Evolutionary conservation across 352 stramenopile genomes (phyloP), one percentile per base, ranked within the genome.

Genomic region (Thalassiosira hispida): DNA sequence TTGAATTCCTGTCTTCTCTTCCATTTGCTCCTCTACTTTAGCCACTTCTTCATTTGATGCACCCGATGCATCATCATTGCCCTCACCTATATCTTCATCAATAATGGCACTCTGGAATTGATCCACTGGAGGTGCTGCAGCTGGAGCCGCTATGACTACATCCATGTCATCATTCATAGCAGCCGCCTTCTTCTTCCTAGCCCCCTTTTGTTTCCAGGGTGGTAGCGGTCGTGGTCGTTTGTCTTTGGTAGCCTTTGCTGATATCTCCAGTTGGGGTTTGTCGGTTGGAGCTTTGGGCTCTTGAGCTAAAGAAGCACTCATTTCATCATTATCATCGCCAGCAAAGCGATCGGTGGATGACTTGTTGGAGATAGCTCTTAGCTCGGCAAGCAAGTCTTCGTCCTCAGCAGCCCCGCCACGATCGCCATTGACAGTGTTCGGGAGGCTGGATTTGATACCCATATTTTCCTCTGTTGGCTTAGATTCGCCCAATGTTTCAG

Each of bases 301-400:
- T n/a, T n/a, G n/a, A n/a, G n/a, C n/a, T n/a, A n/a, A n/a, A n/a
- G n/a, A n/a, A n/a, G n/a, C n/a, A n/a, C n/a, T n/a, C n/a, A n/a
- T n/a, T n/a, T n/a, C n/a, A n/a, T 77, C 59, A 23, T 76, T 42
- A 57, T 85, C 67, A 23, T 71, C 73, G 22, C 74, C 51, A n/a
- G 63, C 74, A 73, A 87, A 87, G 5, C 75, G 40, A 83, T 80
- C 23, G 44, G 14, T 52, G 8, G 49, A 27, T 40, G 63, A 79
- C 57, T 84, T 83, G 0, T 75, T 77, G 16, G 86, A 90, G 42
- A 91, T 77, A 12, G 67, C 84, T 47, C 72, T 77, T 12, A 92
- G 52, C 47, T 84, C 42, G 0, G 81, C 79, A 22, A 91, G 40
- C 2, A 91, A 67, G 40, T 89, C 85, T 33, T 80, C 78, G 73